phyloP scores from a whole-genome alignment of 2,329 filamentous ascomycete genomes.

The Phaeosphaeriaceae sp. region DNA sequence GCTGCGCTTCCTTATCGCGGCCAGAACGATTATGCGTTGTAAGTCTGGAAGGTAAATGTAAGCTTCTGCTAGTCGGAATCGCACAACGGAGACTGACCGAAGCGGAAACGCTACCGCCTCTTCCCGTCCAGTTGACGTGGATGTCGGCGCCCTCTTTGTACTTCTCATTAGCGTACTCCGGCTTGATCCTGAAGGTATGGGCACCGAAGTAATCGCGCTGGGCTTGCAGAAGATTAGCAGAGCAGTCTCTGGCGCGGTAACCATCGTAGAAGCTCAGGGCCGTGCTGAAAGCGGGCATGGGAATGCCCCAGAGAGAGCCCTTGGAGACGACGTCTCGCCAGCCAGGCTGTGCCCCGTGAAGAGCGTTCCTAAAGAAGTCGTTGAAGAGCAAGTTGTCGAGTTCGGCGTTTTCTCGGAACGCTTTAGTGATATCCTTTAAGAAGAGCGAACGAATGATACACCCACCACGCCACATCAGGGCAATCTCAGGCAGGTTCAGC shows the following conservation, averaged over 20 bases:
- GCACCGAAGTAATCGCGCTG: conserved; percentile 98
- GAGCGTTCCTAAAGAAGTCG: conserved; percentile 99
- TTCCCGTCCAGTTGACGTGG: conserved; percentile 99
- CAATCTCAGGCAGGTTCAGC: conserved; percentile 99
- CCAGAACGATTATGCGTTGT: too few relatives aligned
- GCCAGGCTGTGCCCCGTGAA: conserved; percentile 83
- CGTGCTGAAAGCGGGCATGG: conserved; percentile 94
- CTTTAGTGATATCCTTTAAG: conserved; percentile 98
- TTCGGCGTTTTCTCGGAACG: conserved; percentile 88
- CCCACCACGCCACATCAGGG: conserved; percentile 99
- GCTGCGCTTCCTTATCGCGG: too few relatives aligned
- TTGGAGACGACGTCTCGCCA: conserved; percentile 76
- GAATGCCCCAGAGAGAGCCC: conserved; percentile 91
- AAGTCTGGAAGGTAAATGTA: too few relatives aligned
- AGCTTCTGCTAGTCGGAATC: too few relatives aligned
- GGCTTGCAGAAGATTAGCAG: conserved; percentile 97
- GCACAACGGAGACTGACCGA: too few relatives aligned
- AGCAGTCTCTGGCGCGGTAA: conserved; percentile 95
- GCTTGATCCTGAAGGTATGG: conserved; percentile 63
- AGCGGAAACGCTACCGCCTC: conserved; percentile 95
- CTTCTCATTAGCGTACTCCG: conserved; percentile 66
- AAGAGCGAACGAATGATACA: conserved; percentile 99
- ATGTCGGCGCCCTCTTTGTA: conserved; percentile 87
- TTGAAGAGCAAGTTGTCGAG: conserved; percentile 98
- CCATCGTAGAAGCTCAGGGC: conserved; percentile 98